These are phyloP conservation scores for Albugo candida DNA, from an alignment of 352 stramenopile genomes.

Conservation along the genomic window DNA sequence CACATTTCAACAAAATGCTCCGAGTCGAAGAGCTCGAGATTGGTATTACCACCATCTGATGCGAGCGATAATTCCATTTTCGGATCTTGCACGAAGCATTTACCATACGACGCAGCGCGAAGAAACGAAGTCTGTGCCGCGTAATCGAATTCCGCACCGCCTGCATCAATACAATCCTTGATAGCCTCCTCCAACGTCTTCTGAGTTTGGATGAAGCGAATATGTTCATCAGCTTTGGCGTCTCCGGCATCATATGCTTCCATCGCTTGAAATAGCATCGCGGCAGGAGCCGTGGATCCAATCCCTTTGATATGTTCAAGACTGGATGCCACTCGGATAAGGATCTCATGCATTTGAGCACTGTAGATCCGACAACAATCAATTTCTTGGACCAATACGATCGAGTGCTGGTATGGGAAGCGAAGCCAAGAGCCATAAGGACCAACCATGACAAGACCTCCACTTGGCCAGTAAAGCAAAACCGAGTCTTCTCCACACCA, in stretches of 20 bases:
- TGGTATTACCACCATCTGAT: background rate
- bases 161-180: conserved; percentile 75
- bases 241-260: conserved; percentile 78
- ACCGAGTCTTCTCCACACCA: conserved; percentile 85
- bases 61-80: conserved; percentile 18
- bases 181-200: conserved; percentile 69
- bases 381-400: conserved; percentile 42
- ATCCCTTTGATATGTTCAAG: conserved; percentile 78
- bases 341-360: conserved; percentile 49
- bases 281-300: conserved; percentile 66
- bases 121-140: conserved; percentile 56
- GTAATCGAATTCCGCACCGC: conserved; percentile 74
- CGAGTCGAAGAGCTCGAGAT: conserved; percentile 23
- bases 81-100: conserved; percentile 65
- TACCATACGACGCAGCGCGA: conserved; percentile 75
- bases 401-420: conserved; percentile 61
- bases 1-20: conserved; percentile 81
- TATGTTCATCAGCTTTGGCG: conserved; percentile 77
- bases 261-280: conserved; percentile 81
- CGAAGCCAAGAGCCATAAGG: conserved; percentile 71
- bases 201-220: conserved; percentile 70
- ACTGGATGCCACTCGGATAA: conserved; percentile 67
- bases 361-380: conserved; percentile 64
- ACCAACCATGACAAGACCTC: conserved; percentile 67
- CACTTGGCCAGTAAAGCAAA: conserved; percentile 72